These are phyloP conservation scores for Metschnikowia arizonensis DNA, from an alignment of 805 yeast genomes.

Conservation along the genomic window DNA sequence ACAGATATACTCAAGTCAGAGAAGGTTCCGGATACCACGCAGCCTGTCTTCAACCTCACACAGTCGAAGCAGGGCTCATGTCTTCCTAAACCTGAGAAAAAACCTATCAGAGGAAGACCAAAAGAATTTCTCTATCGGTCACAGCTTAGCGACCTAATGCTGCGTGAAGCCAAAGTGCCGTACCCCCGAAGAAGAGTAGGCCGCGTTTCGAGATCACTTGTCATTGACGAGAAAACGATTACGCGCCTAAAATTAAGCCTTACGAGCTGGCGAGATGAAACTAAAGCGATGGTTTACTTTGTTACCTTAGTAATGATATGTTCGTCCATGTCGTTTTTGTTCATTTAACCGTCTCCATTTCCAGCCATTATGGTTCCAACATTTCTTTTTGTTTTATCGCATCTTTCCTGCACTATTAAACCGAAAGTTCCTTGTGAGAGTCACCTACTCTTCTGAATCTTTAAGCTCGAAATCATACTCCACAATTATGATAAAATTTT, in stretches of 20 bases:
- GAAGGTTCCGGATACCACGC: neutral
- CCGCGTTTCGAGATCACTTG: neutral
- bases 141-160: conserved; percentile 11
- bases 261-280: neutral
- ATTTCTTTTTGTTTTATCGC: neutral
- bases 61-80: neutral
- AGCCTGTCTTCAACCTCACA: neutral
- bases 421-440: neutral
- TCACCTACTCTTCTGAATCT: neutral
- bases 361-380: neutral
- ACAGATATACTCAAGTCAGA: neutral
- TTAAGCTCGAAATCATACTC: too few species aligned
- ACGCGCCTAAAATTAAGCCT: neutral
- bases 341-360: neutral
- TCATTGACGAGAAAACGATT: neutral
- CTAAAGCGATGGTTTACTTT: neutral
- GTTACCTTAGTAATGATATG: neutral
- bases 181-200: conserved; percentile 3
- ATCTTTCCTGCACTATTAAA: neutral
- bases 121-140: conserved; percentile 12
- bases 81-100: neutral
- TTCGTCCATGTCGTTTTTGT: neutral
- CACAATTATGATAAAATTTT: too few species aligned
- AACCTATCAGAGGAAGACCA: conserved; percentile 9
- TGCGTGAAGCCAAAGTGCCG: conserved; percentile 3